Evolutionary conservation across 352 stramenopile species (phyloP), one percentile per base, ranked within the genome.

Genomic region (Globisporangium alternatum): DNA sequence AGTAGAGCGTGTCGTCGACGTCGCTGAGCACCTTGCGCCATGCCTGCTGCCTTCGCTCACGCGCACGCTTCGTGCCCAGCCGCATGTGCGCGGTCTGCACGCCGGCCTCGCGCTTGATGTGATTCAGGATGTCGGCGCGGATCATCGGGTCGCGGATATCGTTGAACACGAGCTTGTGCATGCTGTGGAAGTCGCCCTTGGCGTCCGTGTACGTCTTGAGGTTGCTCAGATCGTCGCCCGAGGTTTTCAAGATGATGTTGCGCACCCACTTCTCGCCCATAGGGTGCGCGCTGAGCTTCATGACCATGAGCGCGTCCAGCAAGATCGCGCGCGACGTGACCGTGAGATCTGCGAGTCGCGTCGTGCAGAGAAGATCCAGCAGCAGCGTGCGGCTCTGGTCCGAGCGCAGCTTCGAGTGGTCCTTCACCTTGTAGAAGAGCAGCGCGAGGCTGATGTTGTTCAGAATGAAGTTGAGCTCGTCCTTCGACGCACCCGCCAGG

Each of bases 381-480:
- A 99, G 81, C 31, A 98, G 82, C 33, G 96, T 98, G 33, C 97
- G 89, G 63, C 88, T 95, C 48, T 91, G 77, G 60, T 95, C 84
- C 19, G 85, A 76, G 8, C 85, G 79, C 47, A 81, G 37, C 64
- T 80, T 88, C 8, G 80, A 87, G 67, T 91, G 80, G 67, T 97
- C 91, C 70, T 99, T 99, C 55, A 99, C 95, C 80, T 99, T 99
- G 81, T 99, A 99, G 68, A 99, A 98, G 1, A 99, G 80, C 56
- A 98, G 85, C 19, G 93, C 95, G 13, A 99, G 75, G 17, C 96
- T 96, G 30, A 98, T 89, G 72, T 98, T 89, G 66, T 88, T 90
- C 55, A 99, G 74, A 35, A 99, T 90, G 73, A 97, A 98, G 76
- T 99, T 99, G 19, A 99, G 85, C 70, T 98, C 96, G 61, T 98